A percentile compares a stretch with the other conserved stretches of the same genome.
phyloP scores from a whole-genome alignment of 805 yeast species.

The Maudiozyma barnettii region DNA sequence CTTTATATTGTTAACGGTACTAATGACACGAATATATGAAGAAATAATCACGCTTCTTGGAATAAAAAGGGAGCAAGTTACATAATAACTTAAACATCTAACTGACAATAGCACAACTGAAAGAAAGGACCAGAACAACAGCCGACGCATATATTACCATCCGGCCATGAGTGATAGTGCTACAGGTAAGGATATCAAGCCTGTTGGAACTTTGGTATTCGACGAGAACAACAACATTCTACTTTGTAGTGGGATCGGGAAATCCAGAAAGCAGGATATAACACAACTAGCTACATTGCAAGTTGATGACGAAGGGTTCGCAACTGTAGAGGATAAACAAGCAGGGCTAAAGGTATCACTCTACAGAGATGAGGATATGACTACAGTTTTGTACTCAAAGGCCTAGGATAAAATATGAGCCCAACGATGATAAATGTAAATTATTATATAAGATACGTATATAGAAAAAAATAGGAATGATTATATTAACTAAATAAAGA shows the following conservation, averaged over 20 bases:
- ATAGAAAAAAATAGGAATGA: background rate
- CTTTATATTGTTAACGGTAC: too few relatives aligned
- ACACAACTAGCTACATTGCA: slow-evolving; percentile 15
- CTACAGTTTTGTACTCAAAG: slow-evolving; percentile 21
- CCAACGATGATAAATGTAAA: background rate
- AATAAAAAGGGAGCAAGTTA: too few relatives aligned
- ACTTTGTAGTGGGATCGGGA: slow-evolving; percentile 25
- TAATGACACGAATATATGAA: too few relatives aligned
- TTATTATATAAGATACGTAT: background rate
- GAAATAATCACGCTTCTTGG: too few relatives aligned
- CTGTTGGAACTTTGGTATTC: slow-evolving; percentile 23
- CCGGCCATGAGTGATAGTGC: background rate
- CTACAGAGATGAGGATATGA: slow-evolving; percentile 20
- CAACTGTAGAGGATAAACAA: slow-evolving; percentile 11
- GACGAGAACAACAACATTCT: slow-evolving; percentile 26
- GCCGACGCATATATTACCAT: too few relatives aligned
- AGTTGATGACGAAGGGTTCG: slow-evolving; percentile 23
- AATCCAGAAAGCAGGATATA: slow-evolving; percentile 20
- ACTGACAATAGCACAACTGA: too few relatives aligned
- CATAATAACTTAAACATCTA: too few relatives aligned
- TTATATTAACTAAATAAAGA: background rate
- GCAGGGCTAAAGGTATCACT: slow-evolving; percentile 12
- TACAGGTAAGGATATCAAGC: background rate
- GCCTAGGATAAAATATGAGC: background rate
- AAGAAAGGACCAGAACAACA: too few relatives aligned